These are phyloP conservation scores for Dactylellina sp. DNA, from an alignment of 2,329 filamentous ascomycete genomes.

Conservation along the genomic window DNA sequence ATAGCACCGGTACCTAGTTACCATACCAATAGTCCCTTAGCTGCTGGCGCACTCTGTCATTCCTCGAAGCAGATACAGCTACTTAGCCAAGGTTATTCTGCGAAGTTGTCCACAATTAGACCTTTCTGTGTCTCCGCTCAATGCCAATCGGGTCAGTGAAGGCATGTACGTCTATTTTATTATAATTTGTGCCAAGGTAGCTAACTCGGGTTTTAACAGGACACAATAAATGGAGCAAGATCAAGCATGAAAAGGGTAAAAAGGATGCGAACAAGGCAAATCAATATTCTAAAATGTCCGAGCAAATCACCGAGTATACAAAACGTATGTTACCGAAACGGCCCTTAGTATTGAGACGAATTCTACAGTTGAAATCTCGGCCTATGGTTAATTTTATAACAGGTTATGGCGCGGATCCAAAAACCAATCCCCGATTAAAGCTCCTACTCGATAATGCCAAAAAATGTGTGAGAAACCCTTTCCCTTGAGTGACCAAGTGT, in stretches of 20 bases:
- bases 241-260: constrained; percentile 92
- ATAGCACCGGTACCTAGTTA: neutral
- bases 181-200: constrained; percentile 61
- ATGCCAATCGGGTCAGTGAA: constrained; percentile 54
- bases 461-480: constrained; percentile 50
- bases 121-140: constrained; percentile 36
- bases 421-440: constrained; percentile 43
- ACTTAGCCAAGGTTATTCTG: constrained; percentile 3
- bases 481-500: too few relatives aligned
- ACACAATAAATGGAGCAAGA: constrained; percentile 95
- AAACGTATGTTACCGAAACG: constrained; percentile 34
- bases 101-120: constrained; percentile 1
- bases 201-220: constrained; percentile 66
- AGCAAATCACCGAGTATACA: constrained; percentile 71
- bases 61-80: neutral
- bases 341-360: neutral
- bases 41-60: constrained; percentile 1
- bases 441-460: constrained; percentile 37
- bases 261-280: constrained; percentile 83
- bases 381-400: constrained; percentile 69
- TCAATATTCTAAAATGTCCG: constrained; percentile 75
- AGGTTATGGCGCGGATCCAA: constrained; percentile 54
- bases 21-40: constrained; percentile 1
- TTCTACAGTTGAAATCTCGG: too few relatives aligned
- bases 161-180: constrained; percentile 26